phyloP scores from a whole-genome alignment of 805 yeast species.

The Lachancea lanzarotensis region DNA sequence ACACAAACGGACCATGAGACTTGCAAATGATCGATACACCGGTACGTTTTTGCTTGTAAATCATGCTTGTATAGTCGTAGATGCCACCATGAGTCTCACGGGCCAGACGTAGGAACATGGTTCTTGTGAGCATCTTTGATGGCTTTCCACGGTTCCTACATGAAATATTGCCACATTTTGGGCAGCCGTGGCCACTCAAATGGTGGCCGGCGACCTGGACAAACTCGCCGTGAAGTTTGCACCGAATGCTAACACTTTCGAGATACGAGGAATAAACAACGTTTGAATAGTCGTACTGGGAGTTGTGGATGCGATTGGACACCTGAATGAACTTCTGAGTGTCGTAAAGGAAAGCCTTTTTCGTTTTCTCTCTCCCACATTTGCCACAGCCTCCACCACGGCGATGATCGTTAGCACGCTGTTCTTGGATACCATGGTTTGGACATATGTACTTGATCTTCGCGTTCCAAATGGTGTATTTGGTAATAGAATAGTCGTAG shows the following conservation, averaged over 20 bases:
- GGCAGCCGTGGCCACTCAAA: neutral
- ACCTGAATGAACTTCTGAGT: neutral
- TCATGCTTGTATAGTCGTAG: neutral
- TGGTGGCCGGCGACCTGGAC: neutral
- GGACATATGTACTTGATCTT: neutral
- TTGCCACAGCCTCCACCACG: neutral
- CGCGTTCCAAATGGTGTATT: neutral
- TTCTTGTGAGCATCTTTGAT: neutral
- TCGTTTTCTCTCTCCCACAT: neutral
- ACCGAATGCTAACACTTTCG: neutral
- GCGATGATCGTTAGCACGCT: neutral
- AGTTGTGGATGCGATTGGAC: neutral
- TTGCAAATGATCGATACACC: neutral
- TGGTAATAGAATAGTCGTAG: neutral
- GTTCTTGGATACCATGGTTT: neutral
- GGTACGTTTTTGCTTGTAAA: neutral
- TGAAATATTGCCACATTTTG: neutral
- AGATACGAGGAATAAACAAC: neutral
- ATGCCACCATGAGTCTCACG: neutral
- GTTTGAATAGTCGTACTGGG: neutral
- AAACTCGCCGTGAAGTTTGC: neutral
- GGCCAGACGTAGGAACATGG: neutral
- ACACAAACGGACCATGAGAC: neutral
- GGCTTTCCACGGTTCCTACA: neutral
- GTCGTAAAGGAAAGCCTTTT: neutral